phyloP scores from a whole-genome alignment of 495 filamentous ascomycete genomes.

The Penicillium roqueforti region DNA sequence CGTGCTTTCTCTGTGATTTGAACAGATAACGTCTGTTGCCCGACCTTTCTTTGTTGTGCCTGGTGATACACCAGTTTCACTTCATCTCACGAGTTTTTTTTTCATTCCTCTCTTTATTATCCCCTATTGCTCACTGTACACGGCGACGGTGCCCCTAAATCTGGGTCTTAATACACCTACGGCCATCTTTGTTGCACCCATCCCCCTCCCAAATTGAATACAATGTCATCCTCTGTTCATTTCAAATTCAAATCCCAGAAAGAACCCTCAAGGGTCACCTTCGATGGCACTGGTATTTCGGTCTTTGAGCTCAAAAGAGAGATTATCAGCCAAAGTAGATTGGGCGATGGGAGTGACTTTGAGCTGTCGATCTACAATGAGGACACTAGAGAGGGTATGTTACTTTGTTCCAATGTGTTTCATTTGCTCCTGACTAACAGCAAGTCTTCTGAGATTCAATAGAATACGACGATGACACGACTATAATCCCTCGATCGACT shows the following conservation, averaged over 20 bases:
- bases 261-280: conserved; percentile 88
- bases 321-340: conserved; percentile 87
- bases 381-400: conserved; percentile 82
- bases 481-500: conserved; percentile 88
- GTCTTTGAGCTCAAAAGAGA: conserved; percentile 98
- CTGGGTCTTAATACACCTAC: conserved; percentile 31
- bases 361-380: conserved; percentile 90
- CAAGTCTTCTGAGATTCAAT: conserved; percentile 6
- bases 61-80: conserved; percentile 14
- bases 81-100: conserved; percentile 14
- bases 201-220: conserved; percentile 42
- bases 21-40: neutral
- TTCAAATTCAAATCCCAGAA: conserved; percentile 99
- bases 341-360: conserved; percentile 97
- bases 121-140: conserved; percentile 27
- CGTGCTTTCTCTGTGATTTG: conserved; percentile 3
- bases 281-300: conserved; percentile 97
- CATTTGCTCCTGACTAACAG: neutral
- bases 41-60: conserved; percentile 14
- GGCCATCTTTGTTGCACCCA: conserved; percentile 28
- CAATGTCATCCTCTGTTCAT: conserved; percentile 97
- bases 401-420: conserved; percentile 3
- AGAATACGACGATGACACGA: conserved; percentile 98
- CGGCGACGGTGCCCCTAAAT: conserved; percentile 29
- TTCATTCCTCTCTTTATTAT: conserved; percentile 16